Evolutionary conservation across 2,329 filamentous ascomycete genomes (phyloP).

Genomic region (Nemania abortiva): DNA sequence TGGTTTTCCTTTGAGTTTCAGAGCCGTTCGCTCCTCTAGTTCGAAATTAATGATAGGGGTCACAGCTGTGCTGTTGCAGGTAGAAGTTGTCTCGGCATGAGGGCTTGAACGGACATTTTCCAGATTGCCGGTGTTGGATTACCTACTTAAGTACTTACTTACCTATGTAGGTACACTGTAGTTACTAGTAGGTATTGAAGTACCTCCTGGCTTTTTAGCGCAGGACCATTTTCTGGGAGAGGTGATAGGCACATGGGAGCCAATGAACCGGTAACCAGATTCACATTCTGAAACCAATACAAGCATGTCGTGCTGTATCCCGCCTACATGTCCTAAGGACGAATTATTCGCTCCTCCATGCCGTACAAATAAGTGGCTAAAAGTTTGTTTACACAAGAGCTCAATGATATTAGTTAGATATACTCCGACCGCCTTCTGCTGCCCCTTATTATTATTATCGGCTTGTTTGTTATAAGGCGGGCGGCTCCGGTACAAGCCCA

Average conservation of each 20-base stretch:
- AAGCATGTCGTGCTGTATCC: not conserved
- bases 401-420: not conserved
- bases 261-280: conserved; percentile 1
- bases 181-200: no score
- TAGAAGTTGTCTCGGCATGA: conserved; percentile 5
- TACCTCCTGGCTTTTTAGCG: not conserved
- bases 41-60: not conserved
- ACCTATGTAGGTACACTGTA: not conserved
- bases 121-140: conserved; percentile 10
- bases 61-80: not conserved
- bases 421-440: not conserved
- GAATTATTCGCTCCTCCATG: not conserved
- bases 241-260: not conserved
- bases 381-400: not conserved
- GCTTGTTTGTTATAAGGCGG: conserved; percentile 3
- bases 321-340: not conserved
- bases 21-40: not conserved
- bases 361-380: not conserved
- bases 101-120: conserved; percentile 15
- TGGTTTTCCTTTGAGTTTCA: conserved; percentile 3
- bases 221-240: conserved; percentile 3
- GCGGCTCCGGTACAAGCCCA: not conserved
- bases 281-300: conserved; percentile 21
- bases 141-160: not conserved
- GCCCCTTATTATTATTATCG: not conserved